Evolutionary conservation across 495 filamentous ascomycete genomes (phyloP).

Genomic region (Ramalina peruviana): DNA sequence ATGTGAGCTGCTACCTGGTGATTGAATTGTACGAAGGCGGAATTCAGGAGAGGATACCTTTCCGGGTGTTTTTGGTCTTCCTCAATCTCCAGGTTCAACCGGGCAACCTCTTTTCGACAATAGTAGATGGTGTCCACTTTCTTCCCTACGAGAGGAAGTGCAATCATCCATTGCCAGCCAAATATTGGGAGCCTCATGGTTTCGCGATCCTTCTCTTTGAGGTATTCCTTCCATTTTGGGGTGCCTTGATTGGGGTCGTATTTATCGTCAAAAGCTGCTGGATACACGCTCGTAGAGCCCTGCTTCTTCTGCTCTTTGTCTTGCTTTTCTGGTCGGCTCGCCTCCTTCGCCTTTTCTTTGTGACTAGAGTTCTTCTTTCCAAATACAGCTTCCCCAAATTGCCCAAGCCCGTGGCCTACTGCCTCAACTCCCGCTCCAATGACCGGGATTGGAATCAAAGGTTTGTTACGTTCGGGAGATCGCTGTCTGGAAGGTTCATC

Average conservation of each 20-base stretch:
- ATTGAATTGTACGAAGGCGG: slow-evolving; percentile 97
- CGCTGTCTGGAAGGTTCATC: slow-evolving; percentile 18
- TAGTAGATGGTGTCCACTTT: slow-evolving; percentile 94
- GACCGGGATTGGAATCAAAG: slow-evolving; percentile 24
- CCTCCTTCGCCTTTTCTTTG: slow-evolving; percentile 26
- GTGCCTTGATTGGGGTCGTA: slow-evolving; percentile 50
- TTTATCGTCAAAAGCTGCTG: slow-evolving; percentile 52
- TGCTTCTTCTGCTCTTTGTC: slow-evolving; percentile 21
- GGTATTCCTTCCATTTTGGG: slow-evolving; percentile 68
- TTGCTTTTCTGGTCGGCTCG: slow-evolving; percentile 8
- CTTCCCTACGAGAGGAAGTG: slow-evolving; percentile 64
- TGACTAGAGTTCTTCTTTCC: slow-evolving; percentile 14
- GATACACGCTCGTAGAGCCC: slow-evolving; percentile 45
- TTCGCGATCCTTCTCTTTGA: slow-evolving; percentile 68
- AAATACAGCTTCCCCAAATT: slow-evolving; percentile 39
- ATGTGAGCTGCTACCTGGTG: slow-evolving; percentile 96
- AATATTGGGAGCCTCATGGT: slow-evolving; percentile 74
- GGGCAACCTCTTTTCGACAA: slow-evolving; percentile 76
- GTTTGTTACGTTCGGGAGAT: slow-evolving; percentile 20
- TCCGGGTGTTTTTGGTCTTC: slow-evolving; percentile 77
- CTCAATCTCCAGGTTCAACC: slow-evolving; percentile 86
- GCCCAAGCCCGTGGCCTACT: slow-evolving; percentile 50
- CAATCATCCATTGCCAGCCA: slow-evolving; percentile 67
- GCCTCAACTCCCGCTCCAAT: slow-evolving; percentile 29
- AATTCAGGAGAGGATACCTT: slow-evolving; percentile 87